Conservation (phyloP, 805 yeast species). For the Candida arabinofermentans region DNA sequence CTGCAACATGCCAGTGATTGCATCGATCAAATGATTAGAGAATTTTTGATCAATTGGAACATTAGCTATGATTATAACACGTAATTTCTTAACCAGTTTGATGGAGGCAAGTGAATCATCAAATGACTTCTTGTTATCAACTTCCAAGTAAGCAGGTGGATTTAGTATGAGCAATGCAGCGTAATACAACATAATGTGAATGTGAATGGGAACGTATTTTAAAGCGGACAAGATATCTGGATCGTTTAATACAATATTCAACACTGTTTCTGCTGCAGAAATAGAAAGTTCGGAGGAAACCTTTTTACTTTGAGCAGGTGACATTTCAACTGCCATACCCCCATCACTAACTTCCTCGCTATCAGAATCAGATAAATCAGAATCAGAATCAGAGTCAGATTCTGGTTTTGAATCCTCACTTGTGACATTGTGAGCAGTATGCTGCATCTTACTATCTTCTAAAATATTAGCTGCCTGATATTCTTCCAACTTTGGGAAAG, state of each 20-base stretch:
- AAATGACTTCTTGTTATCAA: slow-evolving; percentile 20
- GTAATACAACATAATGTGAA: slow-evolving; percentile 66
- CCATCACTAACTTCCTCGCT: slow-evolving; percentile 15
- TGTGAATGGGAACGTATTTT: slow-evolving; percentile 66
- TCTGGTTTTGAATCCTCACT: background rate
- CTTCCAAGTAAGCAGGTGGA: slow-evolving; percentile 35
- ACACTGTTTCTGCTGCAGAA: slow-evolving; percentile 59
- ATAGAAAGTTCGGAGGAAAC: slow-evolving; percentile 46
- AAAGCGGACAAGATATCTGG: slow-evolving; percentile 52
- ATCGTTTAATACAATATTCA: slow-evolving; percentile 56
- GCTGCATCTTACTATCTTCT: no score
- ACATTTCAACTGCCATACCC: slow-evolving; percentile 14
- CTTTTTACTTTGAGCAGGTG: slow-evolving; percentile 23
- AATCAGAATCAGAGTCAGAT: background rate
- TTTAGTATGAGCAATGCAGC: slow-evolving; percentile 55
- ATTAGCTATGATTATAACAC: slow-evolving; percentile 38
- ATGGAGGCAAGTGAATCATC: slow-evolving; percentile 36
- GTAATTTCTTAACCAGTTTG: slow-evolving; percentile 39
- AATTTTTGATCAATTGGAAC: slow-evolving; percentile 51
- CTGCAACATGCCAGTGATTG: slow-evolving; percentile 24
- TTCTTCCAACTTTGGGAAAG: slow-evolving; percentile 25
- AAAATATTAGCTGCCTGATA: slow-evolving; percentile 6
- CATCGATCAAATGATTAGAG: slow-evolving; percentile 39
- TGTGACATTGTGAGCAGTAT: no score
- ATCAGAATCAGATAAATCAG: slow-evolving; percentile 2